phyloP scores from a whole-genome alignment of 176 grass and related monocot species.

The Rhipidocladum racemiflorum region DNA sequence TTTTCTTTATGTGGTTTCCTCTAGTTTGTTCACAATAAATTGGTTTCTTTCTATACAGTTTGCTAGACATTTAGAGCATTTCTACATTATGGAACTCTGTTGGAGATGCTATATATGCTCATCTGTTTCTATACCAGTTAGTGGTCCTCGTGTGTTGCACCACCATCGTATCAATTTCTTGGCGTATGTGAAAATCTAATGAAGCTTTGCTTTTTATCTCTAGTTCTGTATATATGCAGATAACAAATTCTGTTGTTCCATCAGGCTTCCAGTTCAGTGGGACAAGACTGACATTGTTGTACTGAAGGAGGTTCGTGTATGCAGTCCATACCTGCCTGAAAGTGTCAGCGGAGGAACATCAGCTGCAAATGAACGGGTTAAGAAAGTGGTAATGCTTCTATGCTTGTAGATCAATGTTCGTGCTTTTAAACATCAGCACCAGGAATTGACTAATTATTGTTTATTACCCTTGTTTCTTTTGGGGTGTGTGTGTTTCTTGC shows the following conservation, averaged over 20 bases:
- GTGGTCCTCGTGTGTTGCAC: background rate
- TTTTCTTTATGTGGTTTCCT: conserved; percentile 6
- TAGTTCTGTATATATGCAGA: background rate
- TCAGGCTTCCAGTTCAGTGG: conserved; percentile 95
- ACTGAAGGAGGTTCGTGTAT: conserved; percentile 88
- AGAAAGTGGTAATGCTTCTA: conserved; percentile 83
- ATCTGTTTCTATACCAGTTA: background rate
- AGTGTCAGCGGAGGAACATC: conserved; percentile 84
- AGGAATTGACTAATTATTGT: background rate
- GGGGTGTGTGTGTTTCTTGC: background rate
- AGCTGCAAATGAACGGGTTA: conserved; percentile 88
- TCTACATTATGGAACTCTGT: conserved; percentile 1
- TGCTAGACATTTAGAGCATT: background rate
- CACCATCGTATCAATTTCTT: background rate
- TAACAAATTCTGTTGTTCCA: conserved; percentile 27
- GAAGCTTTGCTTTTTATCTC: background rate
- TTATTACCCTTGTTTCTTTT: conserved; percentile 21
- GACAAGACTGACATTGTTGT: conserved; percentile 94
- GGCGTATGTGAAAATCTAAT: background rate
- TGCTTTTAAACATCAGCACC: background rate
- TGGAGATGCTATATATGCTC: background rate
- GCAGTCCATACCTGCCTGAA: conserved; percentile 83
- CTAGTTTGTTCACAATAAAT: conserved; percentile 5
- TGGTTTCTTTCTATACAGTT: background rate
- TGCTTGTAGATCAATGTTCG: background rate